Evolutionary conservation across 1,284 basidiomycete genomes (phyloP).

Genomic region (Fistulinella staudtii): DNA sequence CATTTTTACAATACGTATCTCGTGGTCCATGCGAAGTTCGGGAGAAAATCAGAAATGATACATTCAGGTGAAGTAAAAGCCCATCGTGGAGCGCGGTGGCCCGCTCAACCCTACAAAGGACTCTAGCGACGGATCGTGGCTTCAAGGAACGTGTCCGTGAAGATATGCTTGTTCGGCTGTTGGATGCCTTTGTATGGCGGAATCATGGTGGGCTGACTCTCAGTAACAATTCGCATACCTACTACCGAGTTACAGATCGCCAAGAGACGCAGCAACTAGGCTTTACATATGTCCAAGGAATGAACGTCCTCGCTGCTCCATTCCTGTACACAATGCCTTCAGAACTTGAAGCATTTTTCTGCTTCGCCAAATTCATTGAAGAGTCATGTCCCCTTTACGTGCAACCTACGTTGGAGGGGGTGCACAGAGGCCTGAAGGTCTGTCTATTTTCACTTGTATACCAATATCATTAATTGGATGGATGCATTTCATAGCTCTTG

Average conservation of each 20-base stretch:
- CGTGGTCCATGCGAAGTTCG: slow-evolving; percentile 83
- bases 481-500: slow-evolving; percentile 63
- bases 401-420: slow-evolving; percentile 91
- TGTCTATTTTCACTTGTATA: slow-evolving; percentile 19
- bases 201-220: slow-evolving; percentile 59
- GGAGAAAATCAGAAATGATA: slow-evolving; percentile 85
- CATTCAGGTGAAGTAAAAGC: slow-evolving; percentile 57
- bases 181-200: slow-evolving; percentile 97
- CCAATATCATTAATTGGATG: not conserved
- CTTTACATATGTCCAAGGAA: slow-evolving; percentile 95
- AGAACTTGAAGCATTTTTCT: slow-evolving; percentile 94
- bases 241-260: slow-evolving; percentile 45
- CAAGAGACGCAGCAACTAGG: slow-evolving; percentile 70
- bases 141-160: slow-evolving; percentile 95
- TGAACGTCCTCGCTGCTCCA: slow-evolving; percentile 97
- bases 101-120: slow-evolving; percentile 48
- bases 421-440: slow-evolving; percentile 90
- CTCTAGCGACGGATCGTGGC: slow-evolving; percentile 89
- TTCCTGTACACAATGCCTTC: slow-evolving; percentile 96
- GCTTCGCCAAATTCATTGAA: slow-evolving; percentile 94
- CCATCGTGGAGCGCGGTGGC: not conserved
- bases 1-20: slow-evolving; percentile 78
- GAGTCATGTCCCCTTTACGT: slow-evolving; percentile 91
- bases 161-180: slow-evolving; percentile 91
- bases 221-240: not conserved